These are phyloP conservation scores for Ascochyta rabiei DNA, from an alignment of 2,329 filamentous ascomycete genomes.

Conservation along the genomic window DNA sequence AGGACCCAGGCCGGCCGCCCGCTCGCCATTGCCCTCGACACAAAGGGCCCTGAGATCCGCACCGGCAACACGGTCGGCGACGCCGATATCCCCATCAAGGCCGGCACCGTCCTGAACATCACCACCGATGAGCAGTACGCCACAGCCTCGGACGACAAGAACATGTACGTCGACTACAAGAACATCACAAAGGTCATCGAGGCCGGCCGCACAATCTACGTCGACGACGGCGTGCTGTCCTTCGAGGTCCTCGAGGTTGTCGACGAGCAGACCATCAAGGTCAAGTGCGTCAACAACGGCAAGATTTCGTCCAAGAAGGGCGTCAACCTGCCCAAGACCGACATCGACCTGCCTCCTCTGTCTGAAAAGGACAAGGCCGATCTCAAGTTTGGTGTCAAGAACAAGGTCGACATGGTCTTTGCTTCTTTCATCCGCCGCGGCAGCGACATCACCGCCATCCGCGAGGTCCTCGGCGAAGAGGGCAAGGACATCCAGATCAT, in stretches of 20 bases:
- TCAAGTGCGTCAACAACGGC: slow-evolving; percentile 92
- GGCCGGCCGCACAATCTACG: slow-evolving; percentile 91
- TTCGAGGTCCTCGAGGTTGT: slow-evolving; percentile 90
- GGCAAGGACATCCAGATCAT: slow-evolving; percentile 99
- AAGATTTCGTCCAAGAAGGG: slow-evolving; percentile 99
- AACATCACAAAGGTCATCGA: slow-evolving; percentile 99
- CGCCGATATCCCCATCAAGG: slow-evolving; percentile 78
- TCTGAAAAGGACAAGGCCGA: slow-evolving; percentile 98
- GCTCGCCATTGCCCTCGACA: slow-evolving; percentile 90
- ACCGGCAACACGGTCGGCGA: slow-evolving; percentile 76
- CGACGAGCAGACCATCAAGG: slow-evolving; percentile 87
- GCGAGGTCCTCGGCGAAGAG: slow-evolving; percentile 85
- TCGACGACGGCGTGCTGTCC: slow-evolving; percentile 96
- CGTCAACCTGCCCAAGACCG: slow-evolving; percentile 98
- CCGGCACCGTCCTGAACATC: slow-evolving; percentile 87
- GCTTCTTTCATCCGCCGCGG: slow-evolving; percentile 96
- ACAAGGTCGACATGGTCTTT: slow-evolving; percentile 98
- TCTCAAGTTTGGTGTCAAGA: slow-evolving; percentile 95
- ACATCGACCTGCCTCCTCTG: slow-evolving; percentile 95
- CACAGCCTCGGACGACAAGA: slow-evolving; percentile 81
- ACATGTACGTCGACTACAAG: slow-evolving; percentile 99
- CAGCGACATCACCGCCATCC: slow-evolving; percentile 91
- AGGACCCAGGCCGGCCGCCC: slow-evolving; percentile 78
- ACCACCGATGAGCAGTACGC: slow-evolving; percentile 95
- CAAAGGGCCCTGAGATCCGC: slow-evolving; percentile 86